Base-by-base conservation (phyloP, 208 protist species). In the Leptomonas seymouri region DNA sequence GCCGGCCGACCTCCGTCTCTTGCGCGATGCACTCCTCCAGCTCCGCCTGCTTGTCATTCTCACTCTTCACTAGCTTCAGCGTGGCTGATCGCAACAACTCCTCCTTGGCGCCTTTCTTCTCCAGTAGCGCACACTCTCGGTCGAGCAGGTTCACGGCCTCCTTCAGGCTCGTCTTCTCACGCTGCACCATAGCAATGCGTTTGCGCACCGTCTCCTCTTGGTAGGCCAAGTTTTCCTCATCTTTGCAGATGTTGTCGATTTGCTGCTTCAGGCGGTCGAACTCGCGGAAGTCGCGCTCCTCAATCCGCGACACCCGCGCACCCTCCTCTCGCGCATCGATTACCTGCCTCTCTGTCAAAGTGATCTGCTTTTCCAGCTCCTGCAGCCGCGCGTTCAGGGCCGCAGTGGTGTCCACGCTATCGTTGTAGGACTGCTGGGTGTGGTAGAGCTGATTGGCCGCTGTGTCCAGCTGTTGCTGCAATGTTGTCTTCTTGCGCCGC, bases 361-460 rank as follows among this genome's bases (percentile, higher is more conserved):
- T 82, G 45, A 97, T 89, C 30, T 97, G 76, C 56, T 76, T 71
- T 15, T 88, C 78, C 53, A 91, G 74, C 27, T 93, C 86, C 42
- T 89, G 80, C 46, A 96, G 76, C 15, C 91, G 87, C 44, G 94
- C 81, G 59, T 86, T 87, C n/a, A 98, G 74, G 23, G 91, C 90
- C 5, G 89, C 74, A 44, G 97, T 98, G 27, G 90, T 91, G 60
- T 91, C 88, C 1, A 97, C 81, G 51, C 93, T 90, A 60, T 98
- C 95, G 65, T 98, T 94, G 67, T 97, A 90, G 3, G 90, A 93
- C 75, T 95, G 87, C 69, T 93, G 81, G 2, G 88, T 95, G 73
- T 93, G 86, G 60, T 84, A 93, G 20, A 95, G 74, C 61, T 98
- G 90, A 63, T 89, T 90, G 56, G 96, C 84, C 15, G 90, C 93